A percentile compares a stretch with the other conserved stretches of the same genome.
phyloP scores from a whole-genome alignment of 768 basidiomycete genomes.

The Pisolithus tinctorius region DNA sequence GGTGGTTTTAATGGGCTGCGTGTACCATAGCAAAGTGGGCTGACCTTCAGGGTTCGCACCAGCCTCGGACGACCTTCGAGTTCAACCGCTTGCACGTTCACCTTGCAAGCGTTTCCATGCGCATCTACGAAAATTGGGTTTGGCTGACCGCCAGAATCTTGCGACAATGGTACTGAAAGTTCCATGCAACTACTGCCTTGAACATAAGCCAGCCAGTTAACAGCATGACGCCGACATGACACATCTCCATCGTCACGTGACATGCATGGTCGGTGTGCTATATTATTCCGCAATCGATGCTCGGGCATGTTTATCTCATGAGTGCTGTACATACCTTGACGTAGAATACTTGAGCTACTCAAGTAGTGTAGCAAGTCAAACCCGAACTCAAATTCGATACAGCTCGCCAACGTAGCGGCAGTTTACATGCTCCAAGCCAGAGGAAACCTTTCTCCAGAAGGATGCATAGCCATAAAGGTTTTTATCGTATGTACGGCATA shows the following conservation, averaged over 20 bases:
- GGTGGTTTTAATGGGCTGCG: slow-evolving; percentile 2
- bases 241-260: neutral
- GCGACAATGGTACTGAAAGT: slow-evolving; percentile 11
- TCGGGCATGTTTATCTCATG: slow-evolving; percentile 28
- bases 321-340: slow-evolving; percentile 8
- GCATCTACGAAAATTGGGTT: slow-evolving; percentile 32
- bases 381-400: too few relatives aligned
- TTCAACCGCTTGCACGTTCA: slow-evolving; percentile 55
- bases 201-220: neutral
- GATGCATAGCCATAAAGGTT: too few relatives aligned
- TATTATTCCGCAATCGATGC: slow-evolving; percentile 4
- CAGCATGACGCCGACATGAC: neutral
- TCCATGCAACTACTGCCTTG: slow-evolving; percentile 12
- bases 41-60: slow-evolving; percentile 43
- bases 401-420: too few relatives aligned
- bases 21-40: slow-evolving; percentile 8
- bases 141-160: slow-evolving; percentile 9
- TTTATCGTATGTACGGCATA: slow-evolving; percentile 23
- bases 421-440: too few relatives aligned
- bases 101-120: slow-evolving; percentile 36
- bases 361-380: too few relatives aligned
- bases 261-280: neutral
- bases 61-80: slow-evolving; percentile 45
- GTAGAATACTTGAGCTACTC: too few relatives aligned
- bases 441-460: too few relatives aligned